Evolutionary conservation across 2,329 filamentous ascomycete genomes (phyloP).

Genomic region (Colletotrichum navitas): DNA sequence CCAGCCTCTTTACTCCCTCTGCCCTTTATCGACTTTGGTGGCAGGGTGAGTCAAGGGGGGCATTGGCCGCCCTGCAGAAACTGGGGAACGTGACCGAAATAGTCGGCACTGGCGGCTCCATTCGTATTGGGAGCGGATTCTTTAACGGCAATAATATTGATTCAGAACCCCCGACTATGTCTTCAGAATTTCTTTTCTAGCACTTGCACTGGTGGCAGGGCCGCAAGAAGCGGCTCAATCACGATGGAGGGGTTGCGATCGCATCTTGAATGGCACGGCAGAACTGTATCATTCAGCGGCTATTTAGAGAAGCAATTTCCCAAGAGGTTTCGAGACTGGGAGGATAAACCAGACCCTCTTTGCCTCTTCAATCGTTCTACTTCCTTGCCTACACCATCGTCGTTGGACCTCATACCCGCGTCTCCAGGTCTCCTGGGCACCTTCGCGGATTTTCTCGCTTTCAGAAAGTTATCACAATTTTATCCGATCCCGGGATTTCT

Average conservation of each 20-base stretch:
- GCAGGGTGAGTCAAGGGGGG: slow-evolving; percentile 42
- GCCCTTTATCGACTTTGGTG: slow-evolving; percentile 36
- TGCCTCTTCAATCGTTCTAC: neutral
- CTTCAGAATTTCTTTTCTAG: slow-evolving; percentile 35
- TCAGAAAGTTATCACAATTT: neutral
- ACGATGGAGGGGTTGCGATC: slow-evolving; percentile 18
- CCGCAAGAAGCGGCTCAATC: slow-evolving; percentile 5
- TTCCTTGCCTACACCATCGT: neutral
- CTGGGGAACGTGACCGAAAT: slow-evolving; percentile 25
- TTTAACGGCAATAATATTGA: slow-evolving; percentile 20
- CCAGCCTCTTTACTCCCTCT: slow-evolving; percentile 14
- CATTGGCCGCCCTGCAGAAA: slow-evolving; percentile 31
- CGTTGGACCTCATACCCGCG: neutral
- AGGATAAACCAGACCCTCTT: slow-evolving; percentile 1
- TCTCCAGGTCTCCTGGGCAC: neutral
- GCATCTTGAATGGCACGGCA: neutral
- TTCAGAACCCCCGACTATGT: slow-evolving; percentile 21
- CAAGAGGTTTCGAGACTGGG: neutral
- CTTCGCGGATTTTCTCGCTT: neutral
- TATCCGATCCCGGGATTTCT: accelerated
- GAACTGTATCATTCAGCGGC: neutral
- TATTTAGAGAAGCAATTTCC: slow-evolving; percentile 26
- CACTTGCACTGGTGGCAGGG: slow-evolving; percentile 22
- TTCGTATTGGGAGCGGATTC: slow-evolving; percentile 5
- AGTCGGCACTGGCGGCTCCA: neutral